A percentile compares a stretch with the other conserved stretches of the same genome.
These are phyloP conservation scores for Fusarium goolgardi DNA, from an alignment of 2,329 filamentous ascomycete genomes.

Conservation along the genomic window DNA sequence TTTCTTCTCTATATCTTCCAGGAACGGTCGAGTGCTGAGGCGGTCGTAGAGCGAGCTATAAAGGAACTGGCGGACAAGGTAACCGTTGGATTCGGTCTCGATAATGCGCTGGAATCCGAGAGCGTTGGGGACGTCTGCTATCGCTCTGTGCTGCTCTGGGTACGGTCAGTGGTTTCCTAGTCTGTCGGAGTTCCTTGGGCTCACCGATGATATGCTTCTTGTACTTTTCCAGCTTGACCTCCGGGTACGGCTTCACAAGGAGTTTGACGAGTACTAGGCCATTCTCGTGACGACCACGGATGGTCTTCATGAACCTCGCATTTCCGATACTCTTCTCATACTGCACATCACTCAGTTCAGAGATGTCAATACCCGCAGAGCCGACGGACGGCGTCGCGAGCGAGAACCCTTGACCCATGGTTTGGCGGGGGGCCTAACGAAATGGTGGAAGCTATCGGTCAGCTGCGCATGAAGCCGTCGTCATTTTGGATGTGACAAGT, in stretches of 20 bases:
- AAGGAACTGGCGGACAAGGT: constrained; percentile 92
- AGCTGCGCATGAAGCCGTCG: constrained; percentile 33
- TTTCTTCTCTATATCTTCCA: constrained; percentile 98
- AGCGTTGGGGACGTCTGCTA: constrained; percentile 89
- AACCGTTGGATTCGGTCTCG: constrained; percentile 91
- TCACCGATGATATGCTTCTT: constrained; percentile 79
- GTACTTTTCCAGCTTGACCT: constrained; percentile 83
- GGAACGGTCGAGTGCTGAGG: constrained; percentile 92
- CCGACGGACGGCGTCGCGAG: constrained; percentile 91
- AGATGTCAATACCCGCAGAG: constrained; percentile 91
- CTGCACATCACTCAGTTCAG: constrained; percentile 87
- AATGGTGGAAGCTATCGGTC: constrained; percentile 45
- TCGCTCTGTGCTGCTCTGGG: constrained; percentile 79
- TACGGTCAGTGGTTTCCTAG: constrained; percentile 2
- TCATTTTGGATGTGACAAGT: constrained; percentile 42
- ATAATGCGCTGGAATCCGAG: constrained; percentile 89
- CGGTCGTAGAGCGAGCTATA: constrained; percentile 98
- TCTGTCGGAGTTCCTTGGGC: constrained; percentile 40
- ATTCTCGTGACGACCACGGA: constrained; percentile 88
- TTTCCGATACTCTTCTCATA: constrained; percentile 94
- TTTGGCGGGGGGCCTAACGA: constrained; percentile 29
- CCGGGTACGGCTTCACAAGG: constrained; percentile 89
- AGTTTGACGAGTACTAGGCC: constrained; percentile 95
- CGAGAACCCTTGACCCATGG: constrained; percentile 97
- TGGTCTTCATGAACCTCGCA: constrained; percentile 95